Evolutionary conservation across 225 moss, liverwort and hornwort species (phyloP).

Genomic region (Thuidium tamariscinum): DNA sequence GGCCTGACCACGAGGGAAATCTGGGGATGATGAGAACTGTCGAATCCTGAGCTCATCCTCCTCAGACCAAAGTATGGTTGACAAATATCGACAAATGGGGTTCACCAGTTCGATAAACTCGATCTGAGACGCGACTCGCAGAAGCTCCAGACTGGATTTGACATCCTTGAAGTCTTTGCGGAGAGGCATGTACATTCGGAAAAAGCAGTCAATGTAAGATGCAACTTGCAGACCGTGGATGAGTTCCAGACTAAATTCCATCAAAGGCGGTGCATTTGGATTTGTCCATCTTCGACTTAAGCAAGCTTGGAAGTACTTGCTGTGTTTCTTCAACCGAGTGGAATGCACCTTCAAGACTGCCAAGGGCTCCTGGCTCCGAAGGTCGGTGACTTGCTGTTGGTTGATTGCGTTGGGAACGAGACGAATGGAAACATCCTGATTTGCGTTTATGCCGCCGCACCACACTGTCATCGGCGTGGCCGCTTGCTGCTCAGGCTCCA

Average conservation of each 20-base stretch:
- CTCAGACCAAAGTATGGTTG: background rate
- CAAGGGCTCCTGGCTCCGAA: background rate
- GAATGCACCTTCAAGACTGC: background rate
- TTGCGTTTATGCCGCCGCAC: background rate
- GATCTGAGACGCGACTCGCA: background rate
- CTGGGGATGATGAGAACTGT: background rate
- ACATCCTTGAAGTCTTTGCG: background rate
- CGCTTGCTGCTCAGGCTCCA: background rate
- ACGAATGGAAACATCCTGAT: background rate
- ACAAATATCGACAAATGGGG: background rate
- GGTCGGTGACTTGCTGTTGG: background rate
- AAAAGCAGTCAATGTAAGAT: background rate
- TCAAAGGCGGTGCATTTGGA: too few species aligned
- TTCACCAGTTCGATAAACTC: background rate
- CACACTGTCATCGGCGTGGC: background rate
- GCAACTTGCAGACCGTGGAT: background rate
- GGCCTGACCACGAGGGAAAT: background rate
- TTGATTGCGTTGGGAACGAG: background rate
- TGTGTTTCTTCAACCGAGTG: background rate
- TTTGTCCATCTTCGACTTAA: too few species aligned
- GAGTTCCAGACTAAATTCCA: background rate
- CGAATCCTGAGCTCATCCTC: background rate
- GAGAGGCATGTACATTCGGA: background rate
- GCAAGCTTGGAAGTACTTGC: too few species aligned
- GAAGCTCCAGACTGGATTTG: background rate